phyloP scores from a whole-genome alignment of 1,284 basidiomycete species.

The Ganoderma sinense region DNA sequence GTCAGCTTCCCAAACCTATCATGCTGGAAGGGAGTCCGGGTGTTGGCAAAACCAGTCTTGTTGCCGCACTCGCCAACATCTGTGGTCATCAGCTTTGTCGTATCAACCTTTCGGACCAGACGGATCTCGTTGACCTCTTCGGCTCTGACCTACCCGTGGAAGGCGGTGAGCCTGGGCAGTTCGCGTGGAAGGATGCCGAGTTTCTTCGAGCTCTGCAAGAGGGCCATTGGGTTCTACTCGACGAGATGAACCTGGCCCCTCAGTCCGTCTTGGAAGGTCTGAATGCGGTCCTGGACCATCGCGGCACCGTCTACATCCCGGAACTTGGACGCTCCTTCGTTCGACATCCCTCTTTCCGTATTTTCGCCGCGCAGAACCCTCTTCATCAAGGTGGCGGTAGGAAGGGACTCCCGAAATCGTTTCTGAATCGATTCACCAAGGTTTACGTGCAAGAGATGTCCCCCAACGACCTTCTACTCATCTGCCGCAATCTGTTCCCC shows the following conservation, averaged over 20 bases:
- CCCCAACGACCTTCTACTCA: constrained; percentile 79
- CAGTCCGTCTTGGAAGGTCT: constrained; percentile 97
- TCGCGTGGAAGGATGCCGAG: constrained; percentile 97
- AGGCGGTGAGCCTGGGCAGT: constrained; percentile 91
- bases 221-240: constrained; percentile 96
- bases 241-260: constrained; percentile 99
- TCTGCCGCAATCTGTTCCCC: constrained; percentile 84
- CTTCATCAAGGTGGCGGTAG: constrained; percentile 96
- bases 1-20: constrained; percentile 92
- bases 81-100: constrained; percentile 86
- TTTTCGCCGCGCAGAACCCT: constrained; percentile 99
- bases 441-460: constrained; percentile 94
- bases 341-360: constrained; percentile 91
- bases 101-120: constrained; percentile 99
- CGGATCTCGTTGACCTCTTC: constrained; percentile 96
- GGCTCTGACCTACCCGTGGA: constrained; percentile 97
- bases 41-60: constrained; percentile 98
- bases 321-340: constrained; percentile 92
- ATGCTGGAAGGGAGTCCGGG: constrained; percentile 98
- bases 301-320: constrained; percentile 94
- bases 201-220: constrained; percentile 93
- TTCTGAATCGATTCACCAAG: constrained; percentile 98
- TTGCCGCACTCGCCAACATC: constrained; percentile 87
- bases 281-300: constrained; percentile 96
- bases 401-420: constrained; percentile 97